phyloP scores from a whole-genome alignment of 2,329 filamentous ascomycete species.

The Colletotrichum simmondsii region DNA sequence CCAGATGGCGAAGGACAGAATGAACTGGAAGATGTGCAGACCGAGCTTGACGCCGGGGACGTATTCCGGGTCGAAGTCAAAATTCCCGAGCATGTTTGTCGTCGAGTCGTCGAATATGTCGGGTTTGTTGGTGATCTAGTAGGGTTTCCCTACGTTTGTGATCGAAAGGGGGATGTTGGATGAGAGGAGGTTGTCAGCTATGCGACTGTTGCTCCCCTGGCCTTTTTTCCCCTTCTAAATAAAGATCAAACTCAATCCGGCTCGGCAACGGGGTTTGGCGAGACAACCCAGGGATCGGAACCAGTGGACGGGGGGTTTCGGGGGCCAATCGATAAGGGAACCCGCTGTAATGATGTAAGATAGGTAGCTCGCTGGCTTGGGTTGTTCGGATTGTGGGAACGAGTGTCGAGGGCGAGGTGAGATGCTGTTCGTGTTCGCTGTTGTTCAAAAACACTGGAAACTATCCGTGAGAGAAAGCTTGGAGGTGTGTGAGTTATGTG shows the following conservation, averaged over 20 bases:
- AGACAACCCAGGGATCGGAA: conserved; percentile 27
- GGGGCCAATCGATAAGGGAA: conserved; percentile 21
- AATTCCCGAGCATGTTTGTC: conserved; percentile 53
- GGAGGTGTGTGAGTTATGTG: not conserved
- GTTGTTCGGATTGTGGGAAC: not conserved
- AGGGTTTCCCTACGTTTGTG: conserved; percentile 6
- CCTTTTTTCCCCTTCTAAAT: conserved; percentile 25
- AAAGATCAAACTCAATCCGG: conserved; percentile 32
- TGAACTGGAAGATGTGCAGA: conserved; percentile 65
- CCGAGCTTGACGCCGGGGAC: conserved; percentile 67
- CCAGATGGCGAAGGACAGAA: conserved; percentile 67
- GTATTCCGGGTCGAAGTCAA: conserved; percentile 65
- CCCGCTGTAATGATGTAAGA: conserved; percentile 1
- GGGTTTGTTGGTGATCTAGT: not conserved
- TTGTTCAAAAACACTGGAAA: not conserved
- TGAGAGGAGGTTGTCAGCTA: conserved; percentile 22
- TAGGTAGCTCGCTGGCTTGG: not conserved
- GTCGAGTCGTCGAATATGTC: not conserved
- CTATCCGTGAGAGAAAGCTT: not conserved
- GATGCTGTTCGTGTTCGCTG: not conserved
- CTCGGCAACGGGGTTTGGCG: conserved; percentile 33
- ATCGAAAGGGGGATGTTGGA: conserved; percentile 20
- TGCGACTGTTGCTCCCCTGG: conserved; percentile 27
- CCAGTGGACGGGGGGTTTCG: not conserved
- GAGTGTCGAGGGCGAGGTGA: not conserved